Base-by-base conservation (phyloP, 148 eudicot species). In the Chenopodium formosanum region DNA sequence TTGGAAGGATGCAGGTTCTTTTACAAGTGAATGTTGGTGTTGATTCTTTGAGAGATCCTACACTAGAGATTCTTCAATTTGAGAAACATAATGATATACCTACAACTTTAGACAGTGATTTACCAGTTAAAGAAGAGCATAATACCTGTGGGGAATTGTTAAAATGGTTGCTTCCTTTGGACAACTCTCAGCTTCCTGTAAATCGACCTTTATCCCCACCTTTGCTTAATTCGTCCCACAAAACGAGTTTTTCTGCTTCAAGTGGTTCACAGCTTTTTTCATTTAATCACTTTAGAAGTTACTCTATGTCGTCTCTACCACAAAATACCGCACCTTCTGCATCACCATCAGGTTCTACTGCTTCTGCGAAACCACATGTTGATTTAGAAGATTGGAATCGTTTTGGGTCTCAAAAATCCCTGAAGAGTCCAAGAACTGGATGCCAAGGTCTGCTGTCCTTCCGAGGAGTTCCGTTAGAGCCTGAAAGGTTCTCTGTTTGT, bases 1-100 rank as follows among this genome's bases (percentile, higher is more conserved):
- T 86, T 90, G 98, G 90, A 94, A 91, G 97, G 92, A 90, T 92
- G 97, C 99, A 96, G 99, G 98, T 96, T 84, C 97, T 92, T 85
- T 91, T 96, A 89, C 92, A 96, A 89, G 88, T 94, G 84, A 96
- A 89, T 91, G 85, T 96, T 87, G 97, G 98, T 74, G 88, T 88
- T 89, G 94, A 91, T 83, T 89, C 85, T 83, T 67, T 91, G 80
- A 87, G 80, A 82, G 90, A 96, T 82, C 97, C 99, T 31, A 82
- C 90, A 32, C 87, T 96, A 69, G 98, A 96, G 87, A 92, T 96
- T 88, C 93, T 94, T 79, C 99, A 96, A 82, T 96, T 91, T 82
- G 99, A 96, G 87, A 96, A 92, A 85, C 86, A 92, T 90, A 86
- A 79, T 63, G 91, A 84, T 72, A 81, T 76, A 83, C 79, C 71